A percentile compares a stretch with the other conserved stretches of the same genome.
Evolutionary conservation across 345 rosid genomes (phyloP).

Genomic region (Brassica carinata): DNA sequence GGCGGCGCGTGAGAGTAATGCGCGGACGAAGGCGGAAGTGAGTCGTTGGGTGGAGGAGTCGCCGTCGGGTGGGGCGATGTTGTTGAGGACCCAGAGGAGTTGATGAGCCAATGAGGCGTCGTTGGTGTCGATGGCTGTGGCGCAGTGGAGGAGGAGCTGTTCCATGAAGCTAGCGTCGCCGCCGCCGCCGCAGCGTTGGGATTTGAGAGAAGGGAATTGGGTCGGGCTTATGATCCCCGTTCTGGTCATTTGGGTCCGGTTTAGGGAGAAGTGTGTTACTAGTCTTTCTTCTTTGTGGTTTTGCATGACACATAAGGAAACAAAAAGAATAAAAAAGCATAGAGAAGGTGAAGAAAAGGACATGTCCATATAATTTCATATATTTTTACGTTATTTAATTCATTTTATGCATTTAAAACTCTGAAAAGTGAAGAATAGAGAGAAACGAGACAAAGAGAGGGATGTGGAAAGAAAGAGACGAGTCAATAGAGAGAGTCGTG

Average conservation of each 20-base stretch:
- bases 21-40: slow-evolving; percentile 74
- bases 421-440: slow-evolving; percentile 27
- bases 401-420: not conserved
- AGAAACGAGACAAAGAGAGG: slow-evolving; percentile 33
- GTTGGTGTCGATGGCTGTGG: slow-evolving; percentile 77
- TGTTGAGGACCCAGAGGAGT: slow-evolving; percentile 87
- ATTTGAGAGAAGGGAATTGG: slow-evolving; percentile 51
- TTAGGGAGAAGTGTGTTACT: not conserved
- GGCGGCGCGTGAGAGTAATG: slow-evolving; percentile 77
- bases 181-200: slow-evolving; percentile 41
- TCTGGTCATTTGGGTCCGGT: slow-evolving; percentile 48
- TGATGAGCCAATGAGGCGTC: slow-evolving; percentile 83
- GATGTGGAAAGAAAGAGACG: slow-evolving; percentile 37
- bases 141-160: slow-evolving; percentile 85
- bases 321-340: slow-evolving; percentile 29
- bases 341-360: slow-evolving; percentile 30
- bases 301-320: slow-evolving; percentile 14
- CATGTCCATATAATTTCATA: slow-evolving; percentile 11
- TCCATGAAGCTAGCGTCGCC: slow-evolving; percentile 82
- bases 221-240: slow-evolving; percentile 47
- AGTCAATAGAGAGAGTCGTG: slow-evolving; percentile 31
- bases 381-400: not conserved
- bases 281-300: slow-evolving; percentile 13
- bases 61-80: slow-evolving; percentile 80
- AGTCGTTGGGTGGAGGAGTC: slow-evolving; percentile 83